Base-by-base conservation (phyloP, 768 basidiomycete species). In the Boletus fagicola region DNA sequence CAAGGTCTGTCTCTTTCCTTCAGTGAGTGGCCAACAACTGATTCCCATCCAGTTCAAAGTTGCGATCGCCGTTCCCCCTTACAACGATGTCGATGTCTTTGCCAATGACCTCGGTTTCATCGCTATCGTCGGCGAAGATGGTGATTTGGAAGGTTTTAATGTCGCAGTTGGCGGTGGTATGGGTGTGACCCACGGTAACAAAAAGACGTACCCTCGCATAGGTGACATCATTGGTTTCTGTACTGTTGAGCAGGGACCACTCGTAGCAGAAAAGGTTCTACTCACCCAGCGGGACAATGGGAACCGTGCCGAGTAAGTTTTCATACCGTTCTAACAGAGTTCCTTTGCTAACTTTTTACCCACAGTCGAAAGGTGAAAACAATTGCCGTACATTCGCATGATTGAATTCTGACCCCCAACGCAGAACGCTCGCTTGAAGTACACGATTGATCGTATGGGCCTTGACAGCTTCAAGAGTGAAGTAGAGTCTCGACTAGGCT, bases 151-250 rank as follows among this genome's bases (percentile, higher is more conserved):
- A 52, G 97, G 97, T 43, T 99, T 97, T 82, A 97, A 99, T 69
- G 94, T 99, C 51, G 75, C 87, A 16, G 78, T 92, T 44, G 97
- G 97, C 55, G 97, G 97, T 64, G 97, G 97, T 49, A 99, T 99
- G 97, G 97, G 97, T 73, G 97, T 98, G 44, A 98, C 97, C 1
- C 96, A 98, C 65, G 94, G 94, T 35, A 96, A 93, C 81, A 98
- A 98, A 80, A 95, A 97, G 79, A 99, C 97, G 0, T 98, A 98
- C 71, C 97, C 97, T 46, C 88, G 97, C 51, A 73, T 87, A 45
- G 94, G 84, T 30, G 87, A 88, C 65, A 75, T 97, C 47, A 83
- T 99, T 59, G 97, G 97, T 50, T 99, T 98, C 80, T 94, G 93
- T 66, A 91, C 89, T 1, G 76, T 83, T 6, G 92, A 94, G 51